Evolutionary conservation across 352 stramenopile genomes (phyloP).

Genomic region (Phytophthora multivora): DNA sequence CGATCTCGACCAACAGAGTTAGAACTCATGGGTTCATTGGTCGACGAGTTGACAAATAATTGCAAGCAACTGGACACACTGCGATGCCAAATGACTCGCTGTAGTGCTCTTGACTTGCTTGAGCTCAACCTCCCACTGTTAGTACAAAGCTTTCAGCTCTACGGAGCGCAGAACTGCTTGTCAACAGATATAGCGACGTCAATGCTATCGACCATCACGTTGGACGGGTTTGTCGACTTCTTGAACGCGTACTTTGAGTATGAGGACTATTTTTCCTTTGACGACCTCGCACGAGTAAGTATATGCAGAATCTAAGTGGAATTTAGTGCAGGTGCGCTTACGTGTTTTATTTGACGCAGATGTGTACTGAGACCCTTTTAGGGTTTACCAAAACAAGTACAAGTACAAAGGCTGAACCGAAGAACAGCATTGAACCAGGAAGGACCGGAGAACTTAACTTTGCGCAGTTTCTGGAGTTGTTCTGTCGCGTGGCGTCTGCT

Average conservation of each 20-base stretch:
- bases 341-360: constrained; percentile 3
- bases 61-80: constrained; percentile 42
- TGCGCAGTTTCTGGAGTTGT: constrained; percentile 67
- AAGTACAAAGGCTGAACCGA: constrained; percentile 7
- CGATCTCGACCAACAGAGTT: constrained; percentile 21
- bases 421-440: constrained; percentile 5
- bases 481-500: constrained; percentile 58
- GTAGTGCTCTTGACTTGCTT: constrained; percentile 53
- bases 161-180: constrained; percentile 40
- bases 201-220: constrained; percentile 43
- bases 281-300: constrained; percentile 43
- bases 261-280: constrained; percentile 68
- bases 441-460: constrained; percentile 41
- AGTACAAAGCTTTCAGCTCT: constrained; percentile 68
- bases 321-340: no score
- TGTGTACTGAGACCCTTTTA: constrained; percentile 13
- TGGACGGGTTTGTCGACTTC: constrained; percentile 80
- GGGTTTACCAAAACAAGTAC: not conserved
- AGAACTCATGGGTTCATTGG: constrained; percentile 33
- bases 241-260: constrained; percentile 83
- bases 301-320: not conserved
- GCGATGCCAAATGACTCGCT: constrained; percentile 52
- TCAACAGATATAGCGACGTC: constrained; percentile 2
- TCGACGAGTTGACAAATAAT: constrained; percentile 36
- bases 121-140: constrained; percentile 47